phyloP scores from a whole-genome alignment of 495 filamentous ascomycete genomes.

The Neurospora sp. region DNA sequence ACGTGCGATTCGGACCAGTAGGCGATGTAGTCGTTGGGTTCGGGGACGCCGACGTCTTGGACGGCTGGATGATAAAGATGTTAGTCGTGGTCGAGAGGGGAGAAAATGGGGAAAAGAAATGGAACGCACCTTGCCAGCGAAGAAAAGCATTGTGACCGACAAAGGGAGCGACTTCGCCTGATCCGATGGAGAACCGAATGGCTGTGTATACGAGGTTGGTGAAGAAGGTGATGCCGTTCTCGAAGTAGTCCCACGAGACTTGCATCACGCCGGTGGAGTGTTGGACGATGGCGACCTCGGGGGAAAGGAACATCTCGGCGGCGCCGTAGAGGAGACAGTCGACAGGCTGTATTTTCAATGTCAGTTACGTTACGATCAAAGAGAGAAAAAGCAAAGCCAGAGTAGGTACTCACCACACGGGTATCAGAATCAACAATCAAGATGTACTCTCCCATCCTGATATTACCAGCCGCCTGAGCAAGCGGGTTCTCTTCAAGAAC shows the following conservation, averaged over 20 bases:
- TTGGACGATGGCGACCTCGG: constrained; percentile 49
- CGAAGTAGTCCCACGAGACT: constrained; percentile 60
- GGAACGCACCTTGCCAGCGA: constrained; percentile 40
- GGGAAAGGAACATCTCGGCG: constrained; percentile 62
- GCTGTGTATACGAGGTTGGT: constrained; percentile 67
- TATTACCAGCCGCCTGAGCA: constrained; percentile 63
- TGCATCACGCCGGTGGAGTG: constrained; percentile 43
- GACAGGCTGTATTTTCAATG: constrained; percentile 17
- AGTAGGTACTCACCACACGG: constrained; percentile 34
- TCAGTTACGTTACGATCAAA: background rate
- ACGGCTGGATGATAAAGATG: constrained; percentile 34
- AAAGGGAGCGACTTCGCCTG: constrained; percentile 66
- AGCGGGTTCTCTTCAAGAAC: constrained; percentile 54
- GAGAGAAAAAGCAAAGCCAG: background rate
- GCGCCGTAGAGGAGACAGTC: constrained; percentile 63
- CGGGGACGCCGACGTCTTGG: constrained; percentile 55
- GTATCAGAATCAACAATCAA: constrained; percentile 65
- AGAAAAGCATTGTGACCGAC: constrained; percentile 66
- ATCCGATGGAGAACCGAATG: constrained; percentile 60
- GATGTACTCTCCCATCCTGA: constrained; percentile 65
- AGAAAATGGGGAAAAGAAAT: background rate
- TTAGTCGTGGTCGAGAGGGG: background rate
- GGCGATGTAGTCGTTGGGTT: constrained; percentile 52
- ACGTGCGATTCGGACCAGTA: constrained; percentile 72
- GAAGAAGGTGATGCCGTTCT: constrained; percentile 67